Evolutionary conservation across 139 green algal genomes (phyloP), one percentile per base, ranked within the genome.

Genomic region (Choricystis sp.): DNA sequence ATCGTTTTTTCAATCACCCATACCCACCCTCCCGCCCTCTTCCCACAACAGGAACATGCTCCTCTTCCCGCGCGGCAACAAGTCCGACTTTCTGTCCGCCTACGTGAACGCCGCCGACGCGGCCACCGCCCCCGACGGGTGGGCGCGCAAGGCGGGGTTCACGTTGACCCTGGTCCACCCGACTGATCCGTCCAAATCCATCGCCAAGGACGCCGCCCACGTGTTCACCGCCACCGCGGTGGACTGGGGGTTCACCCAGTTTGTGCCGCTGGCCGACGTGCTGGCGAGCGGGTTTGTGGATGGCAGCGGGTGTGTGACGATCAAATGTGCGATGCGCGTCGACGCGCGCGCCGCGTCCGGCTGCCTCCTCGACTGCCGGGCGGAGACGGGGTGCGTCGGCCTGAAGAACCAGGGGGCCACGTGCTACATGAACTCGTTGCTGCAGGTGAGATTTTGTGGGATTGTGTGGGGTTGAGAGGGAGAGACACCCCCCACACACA

Each of bases 361-460:
- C 28, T 70, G 74, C 30, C 29, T 27, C 14, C 91, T 91, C 59
- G 86, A 97, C 72, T 85, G 77, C 30, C 86, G 86, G 60, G 84
- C 89, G 68, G 82, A 90, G 65, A 98, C 92, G 1, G 87, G 88
- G 19, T 90, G 75, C 69, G 92, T 99, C 28, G 94, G 94, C 21
- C 74, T 99, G 20, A 95, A 96, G 75, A 99, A 99, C 78, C 85
- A 94, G 69, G 92, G 93, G 3, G 90, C 91, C 57, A 98, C 92
- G 3, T 98, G 93, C 85, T 98, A 97, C 83, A 97, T 99, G 89
- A 99, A 99, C 82, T 91, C 77, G 19, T 80, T 98, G 63, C 83
- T 99, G 67, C 94, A 99, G 83, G n/a, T n/a, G n/a, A n/a, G n/a
- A n/a, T n/a, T n/a, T n/a, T n/a, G n/a, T n/a, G n/a, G n/a, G n/a